Conservation (phyloP, 2,329 filamentous ascomycete genomes). For the Trichoderma pleuroti region DNA sequence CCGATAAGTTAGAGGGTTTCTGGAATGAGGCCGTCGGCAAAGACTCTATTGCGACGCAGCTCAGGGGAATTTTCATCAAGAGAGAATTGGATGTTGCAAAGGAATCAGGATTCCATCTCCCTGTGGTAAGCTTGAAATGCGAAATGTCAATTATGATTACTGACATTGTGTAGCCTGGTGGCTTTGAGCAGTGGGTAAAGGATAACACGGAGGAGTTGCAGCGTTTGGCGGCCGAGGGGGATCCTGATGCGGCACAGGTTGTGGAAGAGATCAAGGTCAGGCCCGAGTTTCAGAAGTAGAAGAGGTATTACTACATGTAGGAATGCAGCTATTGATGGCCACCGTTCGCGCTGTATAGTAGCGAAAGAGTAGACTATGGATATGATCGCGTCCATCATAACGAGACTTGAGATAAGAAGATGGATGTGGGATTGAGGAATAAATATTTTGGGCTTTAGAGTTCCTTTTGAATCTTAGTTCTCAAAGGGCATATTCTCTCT, state of each 20-base stretch:
- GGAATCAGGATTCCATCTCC: constrained; percentile 16
- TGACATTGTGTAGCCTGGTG: constrained; percentile 1
- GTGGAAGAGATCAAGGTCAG: constrained; percentile 16
- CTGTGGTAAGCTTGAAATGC: not conserved
- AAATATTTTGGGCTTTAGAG: not conserved
- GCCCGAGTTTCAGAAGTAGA: constrained; percentile 14
- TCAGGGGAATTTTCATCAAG: constrained; percentile 8
- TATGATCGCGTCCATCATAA: not conserved
- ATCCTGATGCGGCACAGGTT: constrained; percentile 10
- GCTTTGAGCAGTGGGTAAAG: constrained; percentile 18
- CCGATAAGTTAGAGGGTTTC: constrained; percentile 15
- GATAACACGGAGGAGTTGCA: constrained; percentile 17
- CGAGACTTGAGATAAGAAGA: not conserved
- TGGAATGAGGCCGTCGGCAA: constrained; percentile 16
- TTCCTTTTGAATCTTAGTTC: not conserved
- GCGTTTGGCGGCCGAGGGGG: constrained; percentile 8
- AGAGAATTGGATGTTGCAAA: constrained; percentile 16
- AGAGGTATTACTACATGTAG: too few relatives aligned
- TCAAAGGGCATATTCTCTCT: not conserved
- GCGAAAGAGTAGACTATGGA: not conserved
- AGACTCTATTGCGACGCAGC: not conserved
- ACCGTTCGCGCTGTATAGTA: not conserved
- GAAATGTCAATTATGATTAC: not conserved
- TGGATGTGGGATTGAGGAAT: not conserved
- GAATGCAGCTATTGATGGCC: not conserved